Evolutionary conservation across 371 early-diverging fungal species (phyloP).

Genomic region (Parasitella parasitica): DNA sequence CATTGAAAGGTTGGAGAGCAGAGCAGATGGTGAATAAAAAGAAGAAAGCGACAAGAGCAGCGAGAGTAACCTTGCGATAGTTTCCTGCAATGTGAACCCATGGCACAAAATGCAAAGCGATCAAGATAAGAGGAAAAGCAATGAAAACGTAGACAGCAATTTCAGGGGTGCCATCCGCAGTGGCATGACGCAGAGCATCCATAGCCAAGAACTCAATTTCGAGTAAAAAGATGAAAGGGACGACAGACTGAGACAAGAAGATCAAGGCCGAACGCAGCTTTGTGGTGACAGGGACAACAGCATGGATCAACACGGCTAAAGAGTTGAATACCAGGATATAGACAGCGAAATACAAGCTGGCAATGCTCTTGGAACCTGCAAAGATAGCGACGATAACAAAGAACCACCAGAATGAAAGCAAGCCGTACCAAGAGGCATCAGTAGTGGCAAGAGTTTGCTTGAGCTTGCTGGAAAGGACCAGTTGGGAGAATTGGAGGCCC

Average conservation of each 20-base stretch:
- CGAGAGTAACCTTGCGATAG: constrained; percentile 8
- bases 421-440: constrained; percentile 31
- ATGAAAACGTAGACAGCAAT: constrained; percentile 45
- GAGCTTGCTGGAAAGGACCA: constrained; percentile 28
- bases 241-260: constrained; percentile 34
- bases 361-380: constrained; percentile 31
- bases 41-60: constrained; percentile 5
- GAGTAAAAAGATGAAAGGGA: constrained; percentile 47
- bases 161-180: constrained; percentile 62
- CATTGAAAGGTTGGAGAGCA: constrained; percentile 38
- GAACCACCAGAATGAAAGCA: constrained; percentile 54
- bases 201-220: constrained; percentile 47
- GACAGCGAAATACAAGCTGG: constrained; percentile 44
- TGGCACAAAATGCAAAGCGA: constrained; percentile 29
- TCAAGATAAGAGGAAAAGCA: constrained; percentile 25
- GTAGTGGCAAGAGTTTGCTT: constrained; percentile 15
- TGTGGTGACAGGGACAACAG: constrained; percentile 25
- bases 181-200: constrained; percentile 56
- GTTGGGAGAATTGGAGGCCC: constrained; percentile 39
- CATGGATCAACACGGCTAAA: constrained; percentile 31
- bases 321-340: constrained; percentile 41
- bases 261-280: constrained; percentile 32
- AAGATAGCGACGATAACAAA: constrained; percentile 29
- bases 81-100: constrained; percentile 43
- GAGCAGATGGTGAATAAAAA: constrained; percentile 36